Evolutionary conservation across 1,284 basidiomycete species (phyloP).

Genomic region (Puccinia horiana): DNA sequence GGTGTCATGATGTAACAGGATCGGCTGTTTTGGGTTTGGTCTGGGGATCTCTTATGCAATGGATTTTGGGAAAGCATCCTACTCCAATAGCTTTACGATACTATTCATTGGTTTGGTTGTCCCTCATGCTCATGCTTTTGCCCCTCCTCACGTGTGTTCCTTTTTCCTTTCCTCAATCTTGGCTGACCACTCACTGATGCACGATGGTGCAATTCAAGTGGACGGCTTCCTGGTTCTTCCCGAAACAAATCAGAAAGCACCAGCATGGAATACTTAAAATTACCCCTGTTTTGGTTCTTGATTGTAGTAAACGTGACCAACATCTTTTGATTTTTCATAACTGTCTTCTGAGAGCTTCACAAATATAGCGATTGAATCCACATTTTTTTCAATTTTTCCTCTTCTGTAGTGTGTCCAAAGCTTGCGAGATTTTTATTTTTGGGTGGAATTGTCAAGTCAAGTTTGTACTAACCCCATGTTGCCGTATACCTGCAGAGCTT

Average conservation of each 20-base stretch:
- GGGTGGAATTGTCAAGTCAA: background rate
- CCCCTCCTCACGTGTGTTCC: constrained; percentile 23
- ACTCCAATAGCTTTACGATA: constrained; percentile 5
- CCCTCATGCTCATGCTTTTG: constrained; percentile 15
- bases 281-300: constrained; percentile 25
- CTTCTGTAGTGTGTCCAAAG: constrained; percentile 13
- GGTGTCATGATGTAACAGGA: background rate
- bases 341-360: background rate
- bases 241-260: background rate
- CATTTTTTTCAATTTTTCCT: background rate
- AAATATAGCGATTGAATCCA: background rate
- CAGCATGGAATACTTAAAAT: constrained; percentile 14
- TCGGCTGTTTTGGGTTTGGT: constrained; percentile 25
- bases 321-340: background rate
- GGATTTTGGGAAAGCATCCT: constrained; percentile 18
- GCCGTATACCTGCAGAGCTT: background rate
- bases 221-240: constrained; percentile 20
- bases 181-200: background rate
- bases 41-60: constrained; percentile 31
- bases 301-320: constrained; percentile 13
- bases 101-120: constrained; percentile 12
- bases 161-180: background rate
- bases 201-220: background rate
- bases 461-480: background rate
- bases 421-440: constrained; percentile 7